Conservation (phyloP, 371 early-diverging fungal species). For the Actinomortierella wolfii region DNA sequence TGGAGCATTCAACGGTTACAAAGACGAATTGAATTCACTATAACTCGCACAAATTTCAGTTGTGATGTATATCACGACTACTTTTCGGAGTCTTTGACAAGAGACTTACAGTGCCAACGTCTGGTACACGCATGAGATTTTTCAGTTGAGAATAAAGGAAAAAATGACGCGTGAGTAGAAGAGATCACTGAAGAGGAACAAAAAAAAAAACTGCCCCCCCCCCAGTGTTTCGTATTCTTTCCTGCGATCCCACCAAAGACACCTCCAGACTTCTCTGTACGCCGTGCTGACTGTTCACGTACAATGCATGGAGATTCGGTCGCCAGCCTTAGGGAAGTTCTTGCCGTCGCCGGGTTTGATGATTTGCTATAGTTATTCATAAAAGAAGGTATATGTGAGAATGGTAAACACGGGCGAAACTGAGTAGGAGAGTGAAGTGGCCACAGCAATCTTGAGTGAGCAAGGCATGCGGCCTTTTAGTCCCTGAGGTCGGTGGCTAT, state of each 20-base stretch:
- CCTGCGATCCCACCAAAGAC: not conserved
- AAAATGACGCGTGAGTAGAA: not conserved
- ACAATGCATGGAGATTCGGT: constrained; percentile 76
- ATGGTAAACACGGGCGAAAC: not conserved
- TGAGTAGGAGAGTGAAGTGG: not conserved
- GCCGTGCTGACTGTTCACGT: constrained; percentile 28
- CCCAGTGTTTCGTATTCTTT: not conserved
- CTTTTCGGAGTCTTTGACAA: not conserved
- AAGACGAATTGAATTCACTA: not conserved
- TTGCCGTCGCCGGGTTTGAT: constrained; percentile 72
- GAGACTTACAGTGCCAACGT: constrained; percentile 30
- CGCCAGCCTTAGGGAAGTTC: constrained; percentile 87
- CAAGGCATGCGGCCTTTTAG: no score
- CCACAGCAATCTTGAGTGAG: no score
- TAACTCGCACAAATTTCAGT: not conserved
- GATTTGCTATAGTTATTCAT: constrained; percentile 25
- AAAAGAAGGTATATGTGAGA: not conserved
- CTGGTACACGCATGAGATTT: not conserved
- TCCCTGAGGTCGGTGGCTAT: no score
- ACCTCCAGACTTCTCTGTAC: not conserved
- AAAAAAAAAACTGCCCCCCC: not conserved
- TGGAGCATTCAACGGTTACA: not conserved
- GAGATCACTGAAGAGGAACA: not conserved
- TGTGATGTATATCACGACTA: not conserved
- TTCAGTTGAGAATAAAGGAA: not conserved